phyloP scores from a whole-genome alignment of 768 basidiomycete genomes.

The Amanita phalloides region DNA sequence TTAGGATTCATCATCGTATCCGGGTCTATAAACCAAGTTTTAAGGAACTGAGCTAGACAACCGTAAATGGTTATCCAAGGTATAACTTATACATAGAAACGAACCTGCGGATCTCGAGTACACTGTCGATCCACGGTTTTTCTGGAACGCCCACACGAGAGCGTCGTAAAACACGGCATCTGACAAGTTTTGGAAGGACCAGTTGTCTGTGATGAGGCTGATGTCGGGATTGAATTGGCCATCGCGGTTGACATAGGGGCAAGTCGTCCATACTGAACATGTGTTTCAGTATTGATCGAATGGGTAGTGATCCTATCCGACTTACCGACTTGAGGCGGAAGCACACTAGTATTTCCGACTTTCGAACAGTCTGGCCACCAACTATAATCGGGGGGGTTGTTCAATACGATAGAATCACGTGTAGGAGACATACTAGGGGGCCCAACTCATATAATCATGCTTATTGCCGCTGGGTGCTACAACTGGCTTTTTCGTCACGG shows the following conservation, averaged over 20 bases:
- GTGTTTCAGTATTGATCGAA: neutral
- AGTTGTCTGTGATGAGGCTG: conserved; percentile 43
- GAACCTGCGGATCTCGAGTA: conserved; percentile 34
- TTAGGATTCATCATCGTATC: conserved; percentile 56
- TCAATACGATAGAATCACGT: neutral
- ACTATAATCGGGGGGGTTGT: conserved; percentile 17
- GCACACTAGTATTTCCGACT: conserved; percentile 45
- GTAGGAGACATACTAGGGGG: conserved; percentile 42
- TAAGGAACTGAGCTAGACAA: conserved; percentile 29
- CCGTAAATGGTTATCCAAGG: neutral
- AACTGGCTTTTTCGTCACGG: conserved; percentile 36
- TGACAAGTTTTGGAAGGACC: conserved; percentile 41
- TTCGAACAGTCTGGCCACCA: conserved; percentile 55
- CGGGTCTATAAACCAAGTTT: conserved; percentile 50
- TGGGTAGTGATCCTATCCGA: neutral
- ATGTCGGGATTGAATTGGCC: conserved; percentile 59
- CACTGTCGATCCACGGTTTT: neutral
- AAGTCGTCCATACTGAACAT: conserved; percentile 42
- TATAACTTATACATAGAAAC: conserved; percentile 5
- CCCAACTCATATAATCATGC: conserved; percentile 63
- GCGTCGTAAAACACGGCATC: conserved; percentile 56
- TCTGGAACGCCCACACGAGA: conserved; percentile 37
- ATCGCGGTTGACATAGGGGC: conserved; percentile 44
- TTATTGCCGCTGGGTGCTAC: conserved; percentile 40
- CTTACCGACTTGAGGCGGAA: conserved; percentile 42